Evolutionary conservation across 768 basidiomycete species (phyloP).

Genomic region (Thelephora aurantiotincta): DNA sequence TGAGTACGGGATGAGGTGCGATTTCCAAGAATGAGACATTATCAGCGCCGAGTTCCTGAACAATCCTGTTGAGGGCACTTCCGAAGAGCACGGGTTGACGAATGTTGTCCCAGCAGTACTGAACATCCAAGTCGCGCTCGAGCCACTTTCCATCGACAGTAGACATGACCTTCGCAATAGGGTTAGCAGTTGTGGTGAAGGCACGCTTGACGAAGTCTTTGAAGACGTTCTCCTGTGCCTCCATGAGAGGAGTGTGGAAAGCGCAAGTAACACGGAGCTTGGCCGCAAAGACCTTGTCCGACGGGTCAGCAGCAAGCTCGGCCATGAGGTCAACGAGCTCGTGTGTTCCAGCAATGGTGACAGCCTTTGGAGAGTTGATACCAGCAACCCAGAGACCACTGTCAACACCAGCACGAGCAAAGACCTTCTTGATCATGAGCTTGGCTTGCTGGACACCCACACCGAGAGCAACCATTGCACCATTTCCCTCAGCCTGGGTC

Average conservation of each 20-base stretch:
- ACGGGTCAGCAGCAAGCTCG: slow-evolving; percentile 14
- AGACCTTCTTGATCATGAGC: slow-evolving; percentile 19
- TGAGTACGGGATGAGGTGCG: slow-evolving; percentile 21
- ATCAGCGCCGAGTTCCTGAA: slow-evolving; percentile 16
- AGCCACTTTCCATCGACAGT: slow-evolving; percentile 21
- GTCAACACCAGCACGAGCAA: slow-evolving; percentile 13
- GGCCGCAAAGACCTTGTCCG: slow-evolving; percentile 18
- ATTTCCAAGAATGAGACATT: slow-evolving; percentile 18
- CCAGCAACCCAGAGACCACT: slow-evolving; percentile 21
- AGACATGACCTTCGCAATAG: slow-evolving; percentile 19
- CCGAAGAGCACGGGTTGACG: slow-evolving; percentile 21
- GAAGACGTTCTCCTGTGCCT: slow-evolving; percentile 19
- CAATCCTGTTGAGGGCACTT: slow-evolving; percentile 18
- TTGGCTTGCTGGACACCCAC: slow-evolving; percentile 19
- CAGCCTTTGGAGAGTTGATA: slow-evolving; percentile 23
- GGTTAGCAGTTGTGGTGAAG: slow-evolving; percentile 1
- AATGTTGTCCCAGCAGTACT: slow-evolving; percentile 24
- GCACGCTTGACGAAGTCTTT: slow-evolving; percentile 8
- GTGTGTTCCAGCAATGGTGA: slow-evolving; percentile 19
- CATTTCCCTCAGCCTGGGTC: slow-evolving; percentile 20
- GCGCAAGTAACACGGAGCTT: slow-evolving; percentile 15
- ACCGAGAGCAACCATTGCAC: slow-evolving; percentile 21
- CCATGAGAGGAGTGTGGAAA: slow-evolving; percentile 23
- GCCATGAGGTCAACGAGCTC: slow-evolving; percentile 20
- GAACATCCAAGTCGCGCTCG: slow-evolving; percentile 11